Evolutionary conservation across 306 rosid species (phyloP).

Genomic region (Prunus armeniaca): DNA sequence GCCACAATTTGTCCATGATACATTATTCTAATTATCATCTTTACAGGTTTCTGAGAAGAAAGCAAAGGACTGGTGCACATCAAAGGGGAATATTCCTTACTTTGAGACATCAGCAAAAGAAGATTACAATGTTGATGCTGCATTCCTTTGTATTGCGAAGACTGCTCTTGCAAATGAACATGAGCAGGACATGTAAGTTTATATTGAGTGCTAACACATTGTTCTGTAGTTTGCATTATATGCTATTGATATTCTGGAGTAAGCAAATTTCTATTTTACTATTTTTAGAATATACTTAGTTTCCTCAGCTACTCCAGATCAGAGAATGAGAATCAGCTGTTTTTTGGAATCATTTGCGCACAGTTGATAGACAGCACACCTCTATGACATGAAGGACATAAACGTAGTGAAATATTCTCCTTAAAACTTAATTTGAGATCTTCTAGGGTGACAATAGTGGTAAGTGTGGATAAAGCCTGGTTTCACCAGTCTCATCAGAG

Average conservation of each 20-base stretch:
- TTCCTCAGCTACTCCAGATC: neutral
- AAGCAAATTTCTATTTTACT: neutral
- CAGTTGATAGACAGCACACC: neutral
- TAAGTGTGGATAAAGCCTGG: neutral
- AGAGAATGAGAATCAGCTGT: neutral
- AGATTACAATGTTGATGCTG: slow-evolving; percentile 82
- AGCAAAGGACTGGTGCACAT: slow-evolving; percentile 88
- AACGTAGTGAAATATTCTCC: neutral
- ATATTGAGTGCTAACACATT: neutral
- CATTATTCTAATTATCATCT: slow-evolving; percentile 30
- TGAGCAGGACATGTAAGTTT: slow-evolving; percentile 87
- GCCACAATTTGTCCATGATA: slow-evolving; percentile 5
- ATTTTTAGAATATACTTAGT: neutral
- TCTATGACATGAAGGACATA: neutral
- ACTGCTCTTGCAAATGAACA: slow-evolving; percentile 73
- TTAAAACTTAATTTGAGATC: neutral
- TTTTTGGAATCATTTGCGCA: neutral
- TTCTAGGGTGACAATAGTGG: neutral
- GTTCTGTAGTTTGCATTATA: neutral
- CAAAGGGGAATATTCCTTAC: slow-evolving; percentile 84
- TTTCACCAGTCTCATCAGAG: neutral
- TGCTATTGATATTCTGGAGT: neutral
- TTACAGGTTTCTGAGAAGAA: slow-evolving; percentile 90
- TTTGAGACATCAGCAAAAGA: slow-evolving; percentile 95
- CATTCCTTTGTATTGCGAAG: slow-evolving; percentile 81